phyloP scores from a whole-genome alignment of 2,329 filamentous ascomycete genomes.

The Penicillium oxalicum region DNA sequence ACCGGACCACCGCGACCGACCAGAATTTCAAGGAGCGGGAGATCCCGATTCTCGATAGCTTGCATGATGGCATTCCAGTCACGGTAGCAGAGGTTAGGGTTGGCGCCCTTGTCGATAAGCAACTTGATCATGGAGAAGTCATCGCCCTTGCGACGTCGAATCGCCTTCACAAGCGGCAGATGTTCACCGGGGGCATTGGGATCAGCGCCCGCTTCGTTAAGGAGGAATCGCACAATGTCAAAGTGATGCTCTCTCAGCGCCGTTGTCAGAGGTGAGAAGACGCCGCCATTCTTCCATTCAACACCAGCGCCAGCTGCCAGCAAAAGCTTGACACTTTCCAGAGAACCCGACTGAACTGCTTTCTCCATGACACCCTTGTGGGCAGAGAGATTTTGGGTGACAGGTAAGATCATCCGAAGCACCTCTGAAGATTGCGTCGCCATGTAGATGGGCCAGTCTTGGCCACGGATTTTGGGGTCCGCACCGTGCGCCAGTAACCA shows the following conservation, averaged over 20 bases:
- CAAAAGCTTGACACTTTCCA: slow-evolving; percentile 62
- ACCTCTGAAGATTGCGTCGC: slow-evolving; percentile 58
- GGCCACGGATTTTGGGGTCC: slow-evolving; percentile 56
- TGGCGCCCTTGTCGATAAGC: slow-evolving; percentile 58
- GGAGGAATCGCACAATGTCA: slow-evolving; percentile 56
- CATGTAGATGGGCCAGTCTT: slow-evolving; percentile 67
- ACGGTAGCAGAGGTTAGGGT: slow-evolving; percentile 62
- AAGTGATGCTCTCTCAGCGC: slow-evolving; percentile 59
- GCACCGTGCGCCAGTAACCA: slow-evolving; percentile 54
- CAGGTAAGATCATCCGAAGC: slow-evolving; percentile 53
- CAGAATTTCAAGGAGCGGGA: slow-evolving; percentile 49
- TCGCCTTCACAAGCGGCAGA: slow-evolving; percentile 63
- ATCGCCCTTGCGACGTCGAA: slow-evolving; percentile 52
- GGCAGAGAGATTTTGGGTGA: slow-evolving; percentile 33
- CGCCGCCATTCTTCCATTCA: slow-evolving; percentile 66
- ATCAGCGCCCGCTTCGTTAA: slow-evolving; percentile 58
- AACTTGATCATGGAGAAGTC: slow-evolving; percentile 58
- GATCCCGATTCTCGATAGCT: slow-evolving; percentile 59
- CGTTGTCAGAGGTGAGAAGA: slow-evolving; percentile 64
- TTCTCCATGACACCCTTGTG: slow-evolving; percentile 61
- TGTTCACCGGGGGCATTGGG: slow-evolving; percentile 65
- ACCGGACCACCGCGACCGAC: slow-evolving; percentile 44
- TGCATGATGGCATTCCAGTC: slow-evolving; percentile 63
- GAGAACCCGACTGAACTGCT: slow-evolving; percentile 60
- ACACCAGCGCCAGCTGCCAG: slow-evolving; percentile 60